A percentile compares a stretch with the other conserved stretches of the same genome.
phyloP scores from a whole-genome alignment of 495 filamentous ascomycete genomes.

The Talaromyces thailandensis region DNA sequence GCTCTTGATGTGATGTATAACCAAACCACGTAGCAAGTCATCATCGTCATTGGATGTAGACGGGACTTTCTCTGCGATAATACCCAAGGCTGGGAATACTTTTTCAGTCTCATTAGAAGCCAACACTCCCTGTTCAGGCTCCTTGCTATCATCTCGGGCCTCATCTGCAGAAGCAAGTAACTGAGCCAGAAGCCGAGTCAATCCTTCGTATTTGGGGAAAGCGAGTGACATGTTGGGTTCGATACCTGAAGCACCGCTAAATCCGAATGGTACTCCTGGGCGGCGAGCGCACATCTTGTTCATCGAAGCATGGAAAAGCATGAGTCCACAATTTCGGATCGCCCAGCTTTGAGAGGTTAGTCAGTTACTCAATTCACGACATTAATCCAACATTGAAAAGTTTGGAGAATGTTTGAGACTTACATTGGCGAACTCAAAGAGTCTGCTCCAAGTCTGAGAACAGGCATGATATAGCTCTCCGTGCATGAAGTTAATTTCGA shows the following conservation, averaged over 20 bases:
- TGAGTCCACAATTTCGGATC: slow-evolving; percentile 83
- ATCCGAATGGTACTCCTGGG: slow-evolving; percentile 23
- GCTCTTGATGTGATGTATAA: slow-evolving; percentile 48
- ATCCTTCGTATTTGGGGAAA: slow-evolving; percentile 58
- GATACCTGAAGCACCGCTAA: slow-evolving; percentile 32
- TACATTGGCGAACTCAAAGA: slow-evolving; percentile 57
- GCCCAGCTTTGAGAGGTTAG: slow-evolving; percentile 57
- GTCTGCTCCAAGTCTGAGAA: slow-evolving; percentile 62
- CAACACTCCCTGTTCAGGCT: slow-evolving; percentile 24
- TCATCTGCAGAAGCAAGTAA: slow-evolving; percentile 46
- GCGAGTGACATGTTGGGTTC: slow-evolving; percentile 34
- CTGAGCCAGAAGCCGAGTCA: slow-evolving; percentile 57
- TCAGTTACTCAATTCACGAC: neutral
- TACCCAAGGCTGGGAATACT: slow-evolving; percentile 80
- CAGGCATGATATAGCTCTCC: slow-evolving; percentile 60
- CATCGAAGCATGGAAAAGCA: slow-evolving; percentile 77
- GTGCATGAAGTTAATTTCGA: slow-evolving; percentile 55
- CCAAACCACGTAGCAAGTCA: slow-evolving; percentile 22
- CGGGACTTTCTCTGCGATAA: slow-evolving; percentile 52
- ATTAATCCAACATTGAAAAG: neutral
- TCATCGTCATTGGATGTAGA: slow-evolving; percentile 23
- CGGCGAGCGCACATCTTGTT: slow-evolving; percentile 48
- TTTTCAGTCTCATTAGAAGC: slow-evolving; percentile 49
- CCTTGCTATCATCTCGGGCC: slow-evolving; percentile 18
- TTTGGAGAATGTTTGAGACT: slow-evolving; percentile 9